phyloP scores from a whole-genome alignment of 208 protist species.

The Balamuthia mandrillaris region DNA sequence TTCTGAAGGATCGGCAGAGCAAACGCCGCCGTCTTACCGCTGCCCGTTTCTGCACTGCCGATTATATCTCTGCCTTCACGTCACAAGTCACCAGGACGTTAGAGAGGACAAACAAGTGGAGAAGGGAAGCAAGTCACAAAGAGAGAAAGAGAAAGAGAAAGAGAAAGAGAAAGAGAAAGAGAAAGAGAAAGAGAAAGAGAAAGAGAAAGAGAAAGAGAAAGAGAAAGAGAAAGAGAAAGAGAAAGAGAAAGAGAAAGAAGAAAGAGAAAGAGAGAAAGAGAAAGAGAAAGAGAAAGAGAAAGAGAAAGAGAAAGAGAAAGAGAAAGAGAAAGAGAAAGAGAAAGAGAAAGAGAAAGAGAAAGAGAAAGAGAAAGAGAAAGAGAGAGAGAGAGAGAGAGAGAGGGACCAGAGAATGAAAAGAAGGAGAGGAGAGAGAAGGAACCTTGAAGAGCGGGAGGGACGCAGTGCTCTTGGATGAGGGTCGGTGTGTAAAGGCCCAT shows the following conservation, averaged over 20 bases:
- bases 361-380: background rate
- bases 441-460: background rate
- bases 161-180: background rate
- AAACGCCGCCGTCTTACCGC: conserved; percentile 97
- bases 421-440: background rate
- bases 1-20: conserved; percentile 93
- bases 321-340: background rate
- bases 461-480: background rate
- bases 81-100: conserved; percentile 43
- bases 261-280: background rate
- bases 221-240: background rate
- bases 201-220: background rate
- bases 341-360: background rate
- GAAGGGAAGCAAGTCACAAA: background rate
- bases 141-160: background rate
- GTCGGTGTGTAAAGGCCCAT: background rate
- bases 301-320: background rate
- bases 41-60: conserved; percentile 90
- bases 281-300: background rate
- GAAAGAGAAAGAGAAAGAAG: background rate
- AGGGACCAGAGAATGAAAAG: background rate
- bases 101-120: no score
- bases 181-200: background rate
- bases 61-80: conserved; percentile 84
- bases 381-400: background rate